Evolutionary conservation across 805 yeast genomes (phyloP).

Genomic region (Pichia scutulata): DNA sequence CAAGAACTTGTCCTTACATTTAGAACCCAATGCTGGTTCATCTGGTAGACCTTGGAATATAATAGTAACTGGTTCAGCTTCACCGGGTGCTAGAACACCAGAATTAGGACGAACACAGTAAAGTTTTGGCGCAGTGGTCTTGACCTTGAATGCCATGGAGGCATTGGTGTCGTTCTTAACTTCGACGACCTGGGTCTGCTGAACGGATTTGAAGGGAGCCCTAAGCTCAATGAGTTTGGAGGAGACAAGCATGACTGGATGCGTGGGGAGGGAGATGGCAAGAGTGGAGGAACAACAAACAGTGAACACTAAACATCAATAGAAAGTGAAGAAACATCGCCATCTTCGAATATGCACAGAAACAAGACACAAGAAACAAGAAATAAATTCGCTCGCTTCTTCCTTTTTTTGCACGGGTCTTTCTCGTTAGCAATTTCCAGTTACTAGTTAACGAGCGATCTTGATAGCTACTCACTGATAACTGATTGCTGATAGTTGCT

Average conservation of each 20-base stretch:
- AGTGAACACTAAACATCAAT: background rate
- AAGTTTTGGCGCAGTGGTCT: slow-evolving; percentile 94
- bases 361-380: too few species aligned
- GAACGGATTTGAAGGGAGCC: slow-evolving; percentile 63
- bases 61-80: slow-evolving; percentile 63
- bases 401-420: background rate
- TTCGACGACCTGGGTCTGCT: slow-evolving; percentile 55
- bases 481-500: too few species aligned
- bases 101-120: slow-evolving; percentile 96
- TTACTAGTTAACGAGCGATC: too few species aligned
- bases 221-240: slow-evolving; percentile 2
- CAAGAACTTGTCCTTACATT: slow-evolving; percentile 88
- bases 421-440: too few species aligned
- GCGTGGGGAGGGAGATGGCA: background rate
- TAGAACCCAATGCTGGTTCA: slow-evolving; percentile 65
- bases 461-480: too few species aligned
- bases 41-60: slow-evolving; percentile 77
- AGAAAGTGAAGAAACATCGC: background rate
- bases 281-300: background rate
- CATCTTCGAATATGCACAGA: background rate
- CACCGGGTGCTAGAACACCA: slow-evolving; percentile 68
- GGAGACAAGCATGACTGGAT: background rate
- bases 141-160: slow-evolving; percentile 83
- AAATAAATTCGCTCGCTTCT: background rate
- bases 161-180: slow-evolving; percentile 49